Evolutionary conservation across 2,329 filamentous ascomycete species (phyloP).

Genomic region (Magnaporthiopsis rhizophila): DNA sequence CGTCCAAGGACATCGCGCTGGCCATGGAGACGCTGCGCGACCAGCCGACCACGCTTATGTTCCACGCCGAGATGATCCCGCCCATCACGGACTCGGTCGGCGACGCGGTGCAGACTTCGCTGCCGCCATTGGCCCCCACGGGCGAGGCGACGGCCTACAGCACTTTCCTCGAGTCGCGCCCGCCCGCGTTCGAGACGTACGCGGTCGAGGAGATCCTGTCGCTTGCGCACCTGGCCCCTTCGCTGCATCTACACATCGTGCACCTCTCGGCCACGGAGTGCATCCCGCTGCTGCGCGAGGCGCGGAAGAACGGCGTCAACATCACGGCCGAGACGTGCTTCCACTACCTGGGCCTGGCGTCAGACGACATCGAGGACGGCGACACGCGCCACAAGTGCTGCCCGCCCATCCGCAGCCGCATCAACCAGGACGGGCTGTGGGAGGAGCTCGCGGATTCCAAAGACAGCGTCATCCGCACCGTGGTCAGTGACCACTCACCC

Average conservation of each 20-base stretch:
- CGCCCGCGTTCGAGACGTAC: conserved; percentile 82
- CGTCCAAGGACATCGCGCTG: conserved; percentile 65
- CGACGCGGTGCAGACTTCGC: conserved; percentile 63
- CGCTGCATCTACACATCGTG: conserved; percentile 84
- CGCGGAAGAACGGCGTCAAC: conserved; percentile 67
- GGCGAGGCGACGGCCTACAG: conserved; percentile 72
- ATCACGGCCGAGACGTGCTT: conserved; percentile 95
- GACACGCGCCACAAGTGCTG: conserved; percentile 95
- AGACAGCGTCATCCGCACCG: conserved; percentile 78
- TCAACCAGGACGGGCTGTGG: conserved; percentile 84
- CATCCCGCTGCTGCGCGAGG: conserved; percentile 70
- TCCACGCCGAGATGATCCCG: conserved; percentile 98
- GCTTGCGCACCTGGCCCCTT: conserved; percentile 70
- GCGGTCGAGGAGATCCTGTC: conserved; percentile 82
- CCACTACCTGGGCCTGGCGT: conserved; percentile 81
- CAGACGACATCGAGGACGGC: conserved; percentile 73
- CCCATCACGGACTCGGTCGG: conserved; percentile 72
- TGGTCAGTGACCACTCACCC: conserved; percentile 93
- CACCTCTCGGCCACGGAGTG: conserved; percentile 85
- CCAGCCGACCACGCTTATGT: conserved; percentile 88
- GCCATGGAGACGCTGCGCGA: conserved; percentile 77
- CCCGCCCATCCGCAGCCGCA: conserved; percentile 74
- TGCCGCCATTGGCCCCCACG: conserved; percentile 57
- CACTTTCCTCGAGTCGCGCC: conserved; percentile 87
- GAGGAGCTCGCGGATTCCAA: conserved; percentile 55